Percentiles rank a stretch among this genome's conserved stretches.
Evolutionary conservation across 1,139 yeast species (phyloP).

Genomic region (Candida sojae): DNA sequence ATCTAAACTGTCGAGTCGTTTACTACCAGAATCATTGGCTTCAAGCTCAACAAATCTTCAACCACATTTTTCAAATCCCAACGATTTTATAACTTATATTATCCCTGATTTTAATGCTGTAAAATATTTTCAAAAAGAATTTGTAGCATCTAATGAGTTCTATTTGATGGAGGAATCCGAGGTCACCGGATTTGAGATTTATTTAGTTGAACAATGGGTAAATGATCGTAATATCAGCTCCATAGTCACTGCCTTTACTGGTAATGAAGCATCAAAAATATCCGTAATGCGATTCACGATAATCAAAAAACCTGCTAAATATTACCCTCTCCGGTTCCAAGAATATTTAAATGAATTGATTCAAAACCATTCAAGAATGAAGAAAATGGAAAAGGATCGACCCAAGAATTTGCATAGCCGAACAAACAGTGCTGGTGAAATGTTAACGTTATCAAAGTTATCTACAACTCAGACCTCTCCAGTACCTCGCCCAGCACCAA

Average conservation of each 20-base stretch:
- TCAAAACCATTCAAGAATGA: slow-evolving; percentile 54
- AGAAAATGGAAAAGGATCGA: slow-evolving; percentile 28
- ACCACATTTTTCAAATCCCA: slow-evolving; percentile 12
- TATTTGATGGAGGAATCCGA: slow-evolving; percentile 43
- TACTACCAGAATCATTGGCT: neutral
- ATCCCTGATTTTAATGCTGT: slow-evolving; percentile 58
- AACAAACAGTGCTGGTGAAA: slow-evolving; percentile 10
- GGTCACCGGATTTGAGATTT: slow-evolving; percentile 77
- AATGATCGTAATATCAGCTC: slow-evolving; percentile 67
- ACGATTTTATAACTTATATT: slow-evolving; percentile 42
- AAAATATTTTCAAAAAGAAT: slow-evolving; percentile 45
- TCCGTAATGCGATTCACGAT: slow-evolving; percentile 60
- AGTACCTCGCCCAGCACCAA: slow-evolving; percentile 4
- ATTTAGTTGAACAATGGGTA: slow-evolving; percentile 94
- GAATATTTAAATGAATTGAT: slow-evolving; percentile 67
- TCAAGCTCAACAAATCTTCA: slow-evolving; percentile 4
- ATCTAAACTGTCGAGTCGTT: slow-evolving; percentile 1
- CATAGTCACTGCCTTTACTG: slow-evolving; percentile 80
- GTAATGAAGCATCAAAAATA: slow-evolving; percentile 66
- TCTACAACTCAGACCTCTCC: neutral
- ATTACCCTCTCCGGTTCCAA: slow-evolving; percentile 62
- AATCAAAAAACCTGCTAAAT: slow-evolving; percentile 52
- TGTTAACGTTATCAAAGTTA: slow-evolving; percentile 9
- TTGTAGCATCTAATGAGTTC: slow-evolving; percentile 37
- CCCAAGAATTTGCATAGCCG: slow-evolving; percentile 7